Evolutionary conservation across 208 protist genomes (phyloP).

Genomic region (Leishmania martiniquensis): DNA sequence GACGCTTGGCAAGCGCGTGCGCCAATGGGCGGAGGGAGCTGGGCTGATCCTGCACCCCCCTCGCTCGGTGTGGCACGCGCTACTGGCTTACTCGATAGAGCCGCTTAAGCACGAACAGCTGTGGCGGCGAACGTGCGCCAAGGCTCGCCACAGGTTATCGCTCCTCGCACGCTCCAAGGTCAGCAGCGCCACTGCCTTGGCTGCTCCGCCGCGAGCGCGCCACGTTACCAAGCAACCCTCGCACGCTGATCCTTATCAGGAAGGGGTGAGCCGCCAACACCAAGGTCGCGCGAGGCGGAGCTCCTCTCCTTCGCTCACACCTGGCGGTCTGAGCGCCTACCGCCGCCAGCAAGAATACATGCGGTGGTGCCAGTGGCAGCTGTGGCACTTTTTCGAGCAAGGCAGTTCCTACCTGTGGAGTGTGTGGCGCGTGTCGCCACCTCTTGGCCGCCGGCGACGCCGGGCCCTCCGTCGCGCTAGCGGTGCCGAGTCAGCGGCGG

Average conservation of each 20-base stretch:
- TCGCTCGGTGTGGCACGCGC: not conserved
- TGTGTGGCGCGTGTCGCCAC: conserved; percentile 34
- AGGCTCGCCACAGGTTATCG: conserved; percentile 7
- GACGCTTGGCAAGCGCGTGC: conserved; percentile 26
- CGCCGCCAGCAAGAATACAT: conserved; percentile 31
- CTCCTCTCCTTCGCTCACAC: conserved; percentile 8
- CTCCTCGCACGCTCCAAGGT: conserved; percentile 6
- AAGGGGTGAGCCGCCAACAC: not conserved
- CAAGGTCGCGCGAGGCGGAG: not conserved
- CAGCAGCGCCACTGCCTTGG: not conserved
- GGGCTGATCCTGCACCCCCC: conserved; percentile 19
- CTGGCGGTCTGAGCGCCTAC: conserved; percentile 27
- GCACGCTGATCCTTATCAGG: conserved; percentile 6
- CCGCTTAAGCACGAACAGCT: conserved; percentile 21
- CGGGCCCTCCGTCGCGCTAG: not conserved
- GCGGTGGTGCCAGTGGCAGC: conserved; percentile 46
- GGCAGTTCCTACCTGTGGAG: conserved; percentile 35
- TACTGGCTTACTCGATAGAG: conserved; percentile 1
- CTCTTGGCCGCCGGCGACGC: not conserved
- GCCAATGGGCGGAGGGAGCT: conserved; percentile 33
- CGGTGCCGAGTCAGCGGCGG: not conserved
- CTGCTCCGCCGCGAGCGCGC: not conserved
- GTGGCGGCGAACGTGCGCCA: conserved; percentile 25
- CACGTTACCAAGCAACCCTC: not conserved
- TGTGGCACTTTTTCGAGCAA: conserved; percentile 45